phyloP scores from a whole-genome alignment of 2,329 filamentous ascomycete genomes.

The Epichloe sibirici region DNA sequence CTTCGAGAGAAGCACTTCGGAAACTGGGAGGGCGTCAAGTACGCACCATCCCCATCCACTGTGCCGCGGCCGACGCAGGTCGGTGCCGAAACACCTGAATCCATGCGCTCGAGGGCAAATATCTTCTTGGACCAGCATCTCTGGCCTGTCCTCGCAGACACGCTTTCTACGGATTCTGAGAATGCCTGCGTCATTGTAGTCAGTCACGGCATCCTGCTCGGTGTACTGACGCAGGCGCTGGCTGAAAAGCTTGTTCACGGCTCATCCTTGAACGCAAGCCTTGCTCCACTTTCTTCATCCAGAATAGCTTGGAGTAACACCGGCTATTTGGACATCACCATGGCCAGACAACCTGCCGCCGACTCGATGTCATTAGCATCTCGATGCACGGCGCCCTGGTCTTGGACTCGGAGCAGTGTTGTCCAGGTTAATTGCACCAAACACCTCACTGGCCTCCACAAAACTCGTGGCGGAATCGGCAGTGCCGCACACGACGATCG shows the following conservation, averaged over 20 bases:
- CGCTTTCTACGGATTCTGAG: conserved; percentile 3
- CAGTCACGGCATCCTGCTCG: conserved; percentile 65
- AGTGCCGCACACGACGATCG: conserved; percentile 62
- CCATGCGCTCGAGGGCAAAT: conserved; percentile 52
- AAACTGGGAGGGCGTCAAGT: conserved; percentile 53
- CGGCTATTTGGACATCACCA: conserved; percentile 28
- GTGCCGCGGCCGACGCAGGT: conserved; percentile 26
- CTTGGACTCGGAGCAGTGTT: conserved; percentile 10
- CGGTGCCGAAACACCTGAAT: conserved; percentile 50
- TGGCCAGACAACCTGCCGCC: conserved; percentile 7
- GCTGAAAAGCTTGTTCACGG: conserved; percentile 35
- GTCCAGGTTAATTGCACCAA: conserved; percentile 49
- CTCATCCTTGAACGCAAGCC: neutral
- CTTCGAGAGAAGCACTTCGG: conserved; percentile 68
- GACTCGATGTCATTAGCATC: neutral
- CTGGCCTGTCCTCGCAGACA: conserved; percentile 30
- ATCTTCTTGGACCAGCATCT: conserved; percentile 55
- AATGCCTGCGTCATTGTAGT: conserved; percentile 54
- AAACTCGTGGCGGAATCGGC: conserved; percentile 72
- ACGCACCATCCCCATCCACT: conserved; percentile 22
- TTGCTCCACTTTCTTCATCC: neutral
- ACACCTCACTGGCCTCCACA: conserved; percentile 63
- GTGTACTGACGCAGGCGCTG: conserved; percentile 52
- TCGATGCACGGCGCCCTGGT: conserved; percentile 11
- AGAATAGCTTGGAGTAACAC: conserved; percentile 40